phyloP scores from a whole-genome alignment of 2,329 filamentous ascomycete species.

The Fusarium multiceps region DNA sequence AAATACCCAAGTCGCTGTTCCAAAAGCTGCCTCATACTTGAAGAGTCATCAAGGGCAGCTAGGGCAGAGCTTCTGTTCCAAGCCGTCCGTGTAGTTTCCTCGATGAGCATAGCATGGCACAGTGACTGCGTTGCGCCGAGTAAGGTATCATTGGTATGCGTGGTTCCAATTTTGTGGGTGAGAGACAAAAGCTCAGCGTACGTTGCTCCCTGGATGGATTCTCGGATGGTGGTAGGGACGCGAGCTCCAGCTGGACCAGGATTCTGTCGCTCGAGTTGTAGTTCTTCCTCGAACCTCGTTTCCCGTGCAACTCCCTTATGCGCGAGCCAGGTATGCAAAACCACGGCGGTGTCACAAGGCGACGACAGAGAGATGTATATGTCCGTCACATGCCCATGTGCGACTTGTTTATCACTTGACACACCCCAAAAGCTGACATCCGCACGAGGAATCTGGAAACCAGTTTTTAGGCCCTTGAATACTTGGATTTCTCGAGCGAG shows the following conservation, averaged over 20 bases:
- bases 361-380: slow-evolving; percentile 1
- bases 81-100: neutral
- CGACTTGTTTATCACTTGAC: neutral
- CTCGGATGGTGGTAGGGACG: slow-evolving; percentile 20
- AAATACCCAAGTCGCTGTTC: neutral
- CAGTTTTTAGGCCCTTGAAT: slow-evolving; percentile 8
- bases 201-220: slow-evolving; percentile 17
- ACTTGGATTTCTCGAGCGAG: neutral
- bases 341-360: neutral
- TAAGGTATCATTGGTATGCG: neutral
- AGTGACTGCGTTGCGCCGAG: slow-evolving; percentile 2
- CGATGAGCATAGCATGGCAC: slow-evolving; percentile 23
- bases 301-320: neutral
- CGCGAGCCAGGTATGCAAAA: slow-evolving; percentile 5
- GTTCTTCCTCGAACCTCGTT: slow-evolving; percentile 11
- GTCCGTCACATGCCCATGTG: neutral
- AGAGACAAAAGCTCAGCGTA: slow-evolving; percentile 27
- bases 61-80: slow-evolving; percentile 2
- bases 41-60: neutral
- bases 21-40: neutral
- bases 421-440: slow-evolving; percentile 9
- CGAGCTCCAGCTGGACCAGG: neutral
- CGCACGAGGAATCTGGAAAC: neutral
- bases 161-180: slow-evolving; percentile 11
- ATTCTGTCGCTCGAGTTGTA: slow-evolving; percentile 10